Evolutionary conservation across 495 filamentous ascomycete species (phyloP), one percentile per base, ranked within the genome.

Genomic region (Rhypophila decipiens): DNA sequence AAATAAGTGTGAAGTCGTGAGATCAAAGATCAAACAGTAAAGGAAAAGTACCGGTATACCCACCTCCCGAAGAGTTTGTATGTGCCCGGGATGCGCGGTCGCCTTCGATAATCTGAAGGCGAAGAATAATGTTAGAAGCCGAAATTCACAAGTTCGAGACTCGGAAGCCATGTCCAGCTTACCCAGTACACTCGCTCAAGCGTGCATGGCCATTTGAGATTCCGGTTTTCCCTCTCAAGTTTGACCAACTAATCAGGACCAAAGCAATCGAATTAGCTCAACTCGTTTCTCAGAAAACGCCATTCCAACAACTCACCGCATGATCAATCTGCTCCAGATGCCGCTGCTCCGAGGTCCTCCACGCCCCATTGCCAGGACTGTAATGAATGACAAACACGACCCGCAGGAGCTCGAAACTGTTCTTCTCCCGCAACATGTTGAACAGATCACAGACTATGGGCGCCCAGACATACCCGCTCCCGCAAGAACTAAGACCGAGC

Each of bases 391-490:
- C 56, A 22, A 64, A 48, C 47, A 66, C 53, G 46, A 66, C 19
- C 13, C 56, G 51, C n/a, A 66, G 45, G n/a, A 50, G 52, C 18
- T 56, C 31, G 11, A 66, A 55, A 9, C 44, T 51, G 40, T 66
- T 64, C 22, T 39, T 44, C 31, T 51, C 44, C 17, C 50, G 58
- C 54, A 55, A 56, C 24, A 52, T 51, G 22, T 37, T 43, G 27
- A 66, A 40, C 20, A 66, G 37, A 3, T 59, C 52, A 1, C 44
- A 23, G n/a, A 60, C 27, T 13, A 64, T 48, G 10, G 42, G 21
- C 0, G 38, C 34, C 65, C 65, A 68, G 13, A 60, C 52, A 44
- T 47, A 61, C 20, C 65, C 65, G 45, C 57, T 61, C 21, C 56
- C 46, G 24, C 53, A 45, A 1, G 10, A 24, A 21, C 56, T 60